Conservation (phyloP, 768 basidiomycete species). For the Russula sp. region DNA sequence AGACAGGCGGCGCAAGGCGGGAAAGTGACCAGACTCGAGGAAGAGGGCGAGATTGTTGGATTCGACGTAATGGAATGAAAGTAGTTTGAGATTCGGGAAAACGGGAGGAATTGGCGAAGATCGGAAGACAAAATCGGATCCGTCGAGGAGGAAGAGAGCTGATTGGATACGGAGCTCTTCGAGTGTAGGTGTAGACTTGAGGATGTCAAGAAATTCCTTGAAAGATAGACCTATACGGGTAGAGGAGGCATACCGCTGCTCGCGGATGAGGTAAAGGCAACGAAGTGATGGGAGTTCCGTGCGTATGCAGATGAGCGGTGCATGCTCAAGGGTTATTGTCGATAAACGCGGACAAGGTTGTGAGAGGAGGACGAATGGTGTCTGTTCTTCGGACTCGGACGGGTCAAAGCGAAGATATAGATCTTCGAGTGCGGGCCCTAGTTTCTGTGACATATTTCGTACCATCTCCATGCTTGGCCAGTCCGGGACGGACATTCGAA, state of each 20-base stretch:
- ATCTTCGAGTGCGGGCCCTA: constrained; percentile 35
- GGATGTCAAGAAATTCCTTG: constrained; percentile 31
- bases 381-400: constrained; percentile 32
- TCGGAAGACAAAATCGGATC: constrained; percentile 33
- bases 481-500: constrained; percentile 34
- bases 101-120: constrained; percentile 26
- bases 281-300: constrained; percentile 33
- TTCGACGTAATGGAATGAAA: constrained; percentile 34
- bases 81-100: constrained; percentile 31
- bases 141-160: constrained; percentile 33
- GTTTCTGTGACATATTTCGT: constrained; percentile 28
- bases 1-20: constrained; percentile 31
- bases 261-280: constrained; percentile 33
- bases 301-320: constrained; percentile 34
- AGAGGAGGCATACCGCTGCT: constrained; percentile 33
- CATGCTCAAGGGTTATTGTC: constrained; percentile 35
- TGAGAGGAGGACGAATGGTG: constrained; percentile 32
- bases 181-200: constrained; percentile 30
- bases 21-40: constrained; percentile 35
- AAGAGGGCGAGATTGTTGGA: constrained; percentile 35
- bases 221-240: constrained; percentile 33
- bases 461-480: constrained; percentile 35
- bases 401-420: constrained; percentile 35
- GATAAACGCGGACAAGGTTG: constrained; percentile 34
- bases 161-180: constrained; percentile 34